A percentile compares a stretch with the other conserved stretches of the same genome.
These are phyloP conservation scores for Aspergillus carbonarius DNA, from an alignment of 2,329 filamentous ascomycete species.

Conservation along the genomic window DNA sequence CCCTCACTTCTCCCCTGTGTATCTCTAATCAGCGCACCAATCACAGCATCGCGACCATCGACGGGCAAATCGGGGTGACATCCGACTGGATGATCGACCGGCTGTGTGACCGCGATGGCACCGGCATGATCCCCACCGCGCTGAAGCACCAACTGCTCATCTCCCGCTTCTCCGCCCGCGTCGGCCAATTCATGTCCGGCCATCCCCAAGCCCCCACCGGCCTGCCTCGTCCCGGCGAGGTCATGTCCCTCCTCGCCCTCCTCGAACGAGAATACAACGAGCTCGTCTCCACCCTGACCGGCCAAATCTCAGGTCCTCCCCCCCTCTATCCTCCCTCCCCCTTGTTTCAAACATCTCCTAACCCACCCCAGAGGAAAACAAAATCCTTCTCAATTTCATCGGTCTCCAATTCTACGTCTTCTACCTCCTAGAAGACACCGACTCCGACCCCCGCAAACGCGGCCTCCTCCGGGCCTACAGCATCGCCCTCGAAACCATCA, in stretches of 20 bases:
- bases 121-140: neutral
- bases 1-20: too few species aligned
- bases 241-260: neutral
- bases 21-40: neutral
- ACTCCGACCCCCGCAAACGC: neutral
- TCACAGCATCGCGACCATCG: neutral
- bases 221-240: neutral
- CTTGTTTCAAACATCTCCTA: neutral
- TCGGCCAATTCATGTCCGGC: neutral
- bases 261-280: neutral
- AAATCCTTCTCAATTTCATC: neutral
- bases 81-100: neutral
- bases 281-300: neutral
- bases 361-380: neutral
- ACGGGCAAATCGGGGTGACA: neutral
- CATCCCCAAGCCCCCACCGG: neutral
- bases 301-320: neutral
- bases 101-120: neutral
- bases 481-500: neutral
- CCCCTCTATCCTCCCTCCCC: neutral
- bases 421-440: neutral
- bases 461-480: neutral
- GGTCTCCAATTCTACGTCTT: neutral
- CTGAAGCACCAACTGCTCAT: neutral
- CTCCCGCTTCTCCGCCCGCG: neutral